Conservation (phyloP, 2,329 filamentous ascomycete species). For the Stagonosporopsis rhizophila region DNA sequence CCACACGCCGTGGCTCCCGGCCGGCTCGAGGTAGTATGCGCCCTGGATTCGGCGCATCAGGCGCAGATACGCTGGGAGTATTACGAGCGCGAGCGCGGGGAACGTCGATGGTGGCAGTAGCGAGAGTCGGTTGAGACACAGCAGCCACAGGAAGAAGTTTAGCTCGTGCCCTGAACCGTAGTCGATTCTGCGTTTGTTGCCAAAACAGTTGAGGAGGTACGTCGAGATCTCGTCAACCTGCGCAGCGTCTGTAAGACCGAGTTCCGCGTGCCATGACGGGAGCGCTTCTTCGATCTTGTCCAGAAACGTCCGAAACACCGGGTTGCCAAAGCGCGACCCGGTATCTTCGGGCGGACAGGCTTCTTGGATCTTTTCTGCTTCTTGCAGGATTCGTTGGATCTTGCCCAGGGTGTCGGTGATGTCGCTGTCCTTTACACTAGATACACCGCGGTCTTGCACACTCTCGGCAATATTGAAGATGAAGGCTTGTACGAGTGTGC, state of each 20-base stretch:
- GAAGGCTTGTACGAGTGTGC: constrained; percentile 79
- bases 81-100: constrained; percentile 73
- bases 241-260: constrained; percentile 60
- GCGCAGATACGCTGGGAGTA: constrained; percentile 82
- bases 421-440: constrained; percentile 64
- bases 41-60: constrained; percentile 89
- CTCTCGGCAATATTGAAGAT: constrained; percentile 86
- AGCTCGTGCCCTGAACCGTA: constrained; percentile 98
- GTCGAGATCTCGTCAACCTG: constrained; percentile 75
- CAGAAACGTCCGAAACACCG: constrained; percentile 83
- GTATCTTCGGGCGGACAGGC: constrained; percentile 83
- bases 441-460: constrained; percentile 73
- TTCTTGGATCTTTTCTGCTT: constrained; percentile 70
- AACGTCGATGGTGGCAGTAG: constrained; percentile 72
- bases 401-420: constrained; percentile 67
- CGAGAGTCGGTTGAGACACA: constrained; percentile 86
- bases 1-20: constrained; percentile 61
- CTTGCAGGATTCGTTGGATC: constrained; percentile 73
- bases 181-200: constrained; percentile 82
- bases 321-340: constrained; percentile 93
- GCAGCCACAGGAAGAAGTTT: constrained; percentile 94
- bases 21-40: constrained; percentile 93
- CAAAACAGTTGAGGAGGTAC: constrained; percentile 85
- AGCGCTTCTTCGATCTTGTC: constrained; percentile 64
- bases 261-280: constrained; percentile 67